phyloP scores from a whole-genome alignment of 1,284 basidiomycete genomes.

The Fistulinella staudtii region DNA sequence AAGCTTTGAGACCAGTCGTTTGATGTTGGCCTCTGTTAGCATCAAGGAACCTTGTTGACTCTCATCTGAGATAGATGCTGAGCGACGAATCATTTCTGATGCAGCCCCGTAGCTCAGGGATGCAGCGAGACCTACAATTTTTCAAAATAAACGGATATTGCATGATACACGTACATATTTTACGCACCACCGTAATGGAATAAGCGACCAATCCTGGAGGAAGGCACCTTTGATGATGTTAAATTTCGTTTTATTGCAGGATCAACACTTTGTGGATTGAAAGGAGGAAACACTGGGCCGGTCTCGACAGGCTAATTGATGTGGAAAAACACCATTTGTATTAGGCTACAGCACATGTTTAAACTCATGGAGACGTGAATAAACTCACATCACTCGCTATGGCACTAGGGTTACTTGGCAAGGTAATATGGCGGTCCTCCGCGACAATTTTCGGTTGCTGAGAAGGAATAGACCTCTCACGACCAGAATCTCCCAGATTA shows the following conservation, averaged over 20 bases:
- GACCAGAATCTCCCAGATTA: neutral
- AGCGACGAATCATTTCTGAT: constrained; percentile 53
- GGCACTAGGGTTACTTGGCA: neutral
- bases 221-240: constrained; percentile 80
- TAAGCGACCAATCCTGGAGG: constrained; percentile 80
- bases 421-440: neutral
- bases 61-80: constrained; percentile 34
- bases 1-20: constrained; percentile 87
- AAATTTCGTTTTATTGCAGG: constrained; percentile 42
- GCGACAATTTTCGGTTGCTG: neutral
- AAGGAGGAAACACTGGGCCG: neutral
- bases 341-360: too few species aligned
- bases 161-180: neutral
- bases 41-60: constrained; percentile 53
- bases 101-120: constrained; percentile 71
- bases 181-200: constrained; percentile 88
- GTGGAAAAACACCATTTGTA: neutral
- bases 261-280: constrained; percentile 1
- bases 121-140: constrained; percentile 58
- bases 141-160: neutral
- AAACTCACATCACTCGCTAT: constrained; percentile 9
- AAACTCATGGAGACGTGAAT: neutral
- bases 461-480: neutral
- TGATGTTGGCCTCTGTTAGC: constrained; percentile 87
- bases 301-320: constrained; percentile 10